Base-by-base conservation (phyloP, 1,284 basidiomycete genomes). In the Salmacisia buchloeana region DNA sequence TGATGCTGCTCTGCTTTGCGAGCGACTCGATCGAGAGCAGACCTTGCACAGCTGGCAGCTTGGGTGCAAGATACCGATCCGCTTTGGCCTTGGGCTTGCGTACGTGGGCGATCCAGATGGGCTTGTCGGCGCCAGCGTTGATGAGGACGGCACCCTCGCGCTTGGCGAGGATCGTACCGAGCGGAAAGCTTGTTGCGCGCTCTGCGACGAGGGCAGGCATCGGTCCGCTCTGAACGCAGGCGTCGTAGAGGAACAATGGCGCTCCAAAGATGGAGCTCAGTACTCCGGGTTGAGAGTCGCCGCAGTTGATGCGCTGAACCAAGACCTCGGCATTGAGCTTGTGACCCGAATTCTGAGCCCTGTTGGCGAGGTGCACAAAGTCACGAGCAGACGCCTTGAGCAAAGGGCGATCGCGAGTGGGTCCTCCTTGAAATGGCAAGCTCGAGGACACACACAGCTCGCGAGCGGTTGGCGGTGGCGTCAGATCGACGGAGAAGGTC, bases 241-340 rank as follows among this genome's bases (percentile, higher is more conserved):
- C 81, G 38, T 81, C 82, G 68, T 83, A 83, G 5, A 80, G 73
- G 67, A 83, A 83, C 18, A 72, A 27, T 34, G 62, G 39, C 54
- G 69, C 65, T 33, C 73, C 72, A n/a, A 81, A 70, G 27, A 81
- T 72, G 36, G 73, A 67, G 18, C 82, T 69, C 43, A 81, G 80
- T 9, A 82, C 79, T 2, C 83, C 83, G 1, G 83, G 82, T 64
- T 83, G 83, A 45, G 81, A 81, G 66, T 83, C 82, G 46, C 77
- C 79, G 39, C 80, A 78, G 63, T 77, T 74, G 60, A 83, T 73
- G 58, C 81, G 77, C 18, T 80, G 75, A 0, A 77, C 67, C 49
- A 81, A 70, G 25, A 80, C 77, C 34, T 78, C 76, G 4, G 82
- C 82, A 5, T 77, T 78, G 60, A 82, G 76, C 6, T 63, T 60